Evolutionary conservation across 148 eudicot genomes (phyloP).

Genomic region (Selenicereus undatus): DNA sequence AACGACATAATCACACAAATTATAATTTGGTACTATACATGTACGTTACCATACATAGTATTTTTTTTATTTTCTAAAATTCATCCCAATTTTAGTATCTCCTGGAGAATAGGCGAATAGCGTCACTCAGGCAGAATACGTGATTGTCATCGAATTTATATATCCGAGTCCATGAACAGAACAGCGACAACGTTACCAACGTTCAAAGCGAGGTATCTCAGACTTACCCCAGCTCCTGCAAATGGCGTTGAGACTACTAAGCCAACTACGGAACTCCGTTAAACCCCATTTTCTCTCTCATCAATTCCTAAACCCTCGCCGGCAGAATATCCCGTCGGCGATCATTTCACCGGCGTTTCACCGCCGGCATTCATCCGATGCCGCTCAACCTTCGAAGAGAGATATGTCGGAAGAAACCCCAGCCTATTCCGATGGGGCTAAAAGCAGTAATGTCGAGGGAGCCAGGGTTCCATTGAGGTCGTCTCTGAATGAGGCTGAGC

Average conservation of each 20-base stretch:
- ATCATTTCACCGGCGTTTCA: not conserved
- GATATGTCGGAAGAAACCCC: slow-evolving; percentile 21
- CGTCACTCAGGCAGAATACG: too few species aligned
- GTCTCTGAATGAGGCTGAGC: slow-evolving; percentile 59
- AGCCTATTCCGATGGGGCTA: not conserved
- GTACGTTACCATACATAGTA: too few species aligned
- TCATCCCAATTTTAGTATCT: too few species aligned
- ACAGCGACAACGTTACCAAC: too few species aligned
- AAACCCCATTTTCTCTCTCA: slow-evolving; percentile 16
- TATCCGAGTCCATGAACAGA: too few species aligned
- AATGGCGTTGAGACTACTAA: slow-evolving; percentile 27
- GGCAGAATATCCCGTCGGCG: not conserved
- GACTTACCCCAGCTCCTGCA: not conserved
- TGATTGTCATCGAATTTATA: too few species aligned
- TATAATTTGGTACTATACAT: too few species aligned
- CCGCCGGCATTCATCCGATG: slow-evolving; percentile 31
- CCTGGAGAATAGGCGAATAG: too few species aligned
- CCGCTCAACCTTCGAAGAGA: slow-evolving; percentile 19
- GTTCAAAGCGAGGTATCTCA: not conserved
- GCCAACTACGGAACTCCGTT: not conserved
- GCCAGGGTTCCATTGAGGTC: slow-evolving; percentile 35
- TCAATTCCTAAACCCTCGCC: not conserved
- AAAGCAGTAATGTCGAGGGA: not conserved
- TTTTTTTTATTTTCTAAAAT: too few species aligned
- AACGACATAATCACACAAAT: too few species aligned